These are phyloP conservation scores for Sarocladiaceae sp. DNA, from an alignment of 2,329 filamentous ascomycete species.

Conservation along the genomic window DNA sequence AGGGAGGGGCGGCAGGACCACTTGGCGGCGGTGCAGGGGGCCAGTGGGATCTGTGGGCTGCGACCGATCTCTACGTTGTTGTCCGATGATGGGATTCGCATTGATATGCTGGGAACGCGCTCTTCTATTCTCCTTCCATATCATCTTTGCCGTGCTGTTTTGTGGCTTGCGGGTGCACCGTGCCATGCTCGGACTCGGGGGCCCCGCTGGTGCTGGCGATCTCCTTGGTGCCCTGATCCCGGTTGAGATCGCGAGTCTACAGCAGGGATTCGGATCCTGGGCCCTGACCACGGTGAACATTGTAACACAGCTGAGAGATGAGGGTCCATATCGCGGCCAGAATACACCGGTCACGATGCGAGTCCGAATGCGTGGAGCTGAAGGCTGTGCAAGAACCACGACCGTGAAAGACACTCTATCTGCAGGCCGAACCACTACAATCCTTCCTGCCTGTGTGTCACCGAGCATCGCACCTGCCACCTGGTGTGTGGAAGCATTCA, in stretches of 20 bases:
- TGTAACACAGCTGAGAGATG: neutral
- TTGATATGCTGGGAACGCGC: neutral
- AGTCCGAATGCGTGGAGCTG: neutral
- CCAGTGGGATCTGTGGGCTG: neutral
- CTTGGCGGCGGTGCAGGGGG: slow-evolving; percentile 2
- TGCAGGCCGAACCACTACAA: too few relatives aligned
- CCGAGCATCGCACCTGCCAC: too few relatives aligned
- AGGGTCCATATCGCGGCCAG: neutral
- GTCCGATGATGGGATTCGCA: slow-evolving; percentile 5
- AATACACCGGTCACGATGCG: slow-evolving; percentile 5
- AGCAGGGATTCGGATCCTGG: neutral
- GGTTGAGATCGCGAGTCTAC: neutral
- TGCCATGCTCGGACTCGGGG: neutral
- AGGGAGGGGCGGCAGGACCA: slow-evolving; percentile 2
- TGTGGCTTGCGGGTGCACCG: neutral
- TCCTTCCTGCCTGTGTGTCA: too few relatives aligned
- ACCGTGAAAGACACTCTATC: slow-evolving; percentile 4
- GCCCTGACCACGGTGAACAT: neutral
- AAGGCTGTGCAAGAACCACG: neutral
- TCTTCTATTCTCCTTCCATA: neutral
- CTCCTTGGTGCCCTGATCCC: neutral
- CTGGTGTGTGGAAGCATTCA: neutral
- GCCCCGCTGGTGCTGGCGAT: neutral
- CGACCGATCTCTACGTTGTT: slow-evolving; percentile 1
- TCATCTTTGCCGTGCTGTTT: neutral